Conservation (phyloP, 164 flowering plant genomes). For the Platanus orientalis region DNA sequence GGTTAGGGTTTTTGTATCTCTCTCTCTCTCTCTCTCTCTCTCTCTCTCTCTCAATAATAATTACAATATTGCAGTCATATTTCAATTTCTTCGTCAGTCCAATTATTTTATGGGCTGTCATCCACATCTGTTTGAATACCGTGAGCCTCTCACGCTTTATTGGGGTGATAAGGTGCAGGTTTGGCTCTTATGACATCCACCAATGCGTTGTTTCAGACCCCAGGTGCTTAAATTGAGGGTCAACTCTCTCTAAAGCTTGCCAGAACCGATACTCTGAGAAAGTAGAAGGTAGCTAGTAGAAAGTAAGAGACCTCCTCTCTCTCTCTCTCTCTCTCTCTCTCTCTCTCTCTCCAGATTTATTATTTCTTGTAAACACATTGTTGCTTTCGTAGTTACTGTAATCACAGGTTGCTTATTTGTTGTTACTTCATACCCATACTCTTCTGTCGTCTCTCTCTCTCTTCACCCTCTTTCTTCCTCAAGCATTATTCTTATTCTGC, state of each 20-base stretch:
- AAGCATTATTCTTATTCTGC: too few species aligned
- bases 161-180: too few species aligned
- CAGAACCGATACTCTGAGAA: too few species aligned
- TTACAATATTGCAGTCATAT: neutral
- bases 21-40: neutral
- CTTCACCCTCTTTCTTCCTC: neutral
- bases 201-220: neutral
- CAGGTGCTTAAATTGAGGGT: constrained; percentile 5
- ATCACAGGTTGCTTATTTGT: too few species aligned
- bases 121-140: too few species aligned
- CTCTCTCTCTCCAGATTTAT: too few species aligned
- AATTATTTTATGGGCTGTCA: neutral
- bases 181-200: neutral
- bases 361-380: neutral
- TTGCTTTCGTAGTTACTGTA: too few species aligned
- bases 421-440: neutral
- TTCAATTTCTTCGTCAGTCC: neutral
- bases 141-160: too few species aligned
- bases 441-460: neutral
- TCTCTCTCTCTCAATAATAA: neutral
- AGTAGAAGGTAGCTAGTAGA: neutral
- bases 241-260: too few species aligned
- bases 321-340: constrained; percentile 1
- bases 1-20: neutral
- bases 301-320: neutral